Evolutionary conservation across 2,329 filamentous ascomycete genomes (phyloP), one percentile per base, ranked within the genome.

Genomic region (Xylariaceae sp.): DNA sequence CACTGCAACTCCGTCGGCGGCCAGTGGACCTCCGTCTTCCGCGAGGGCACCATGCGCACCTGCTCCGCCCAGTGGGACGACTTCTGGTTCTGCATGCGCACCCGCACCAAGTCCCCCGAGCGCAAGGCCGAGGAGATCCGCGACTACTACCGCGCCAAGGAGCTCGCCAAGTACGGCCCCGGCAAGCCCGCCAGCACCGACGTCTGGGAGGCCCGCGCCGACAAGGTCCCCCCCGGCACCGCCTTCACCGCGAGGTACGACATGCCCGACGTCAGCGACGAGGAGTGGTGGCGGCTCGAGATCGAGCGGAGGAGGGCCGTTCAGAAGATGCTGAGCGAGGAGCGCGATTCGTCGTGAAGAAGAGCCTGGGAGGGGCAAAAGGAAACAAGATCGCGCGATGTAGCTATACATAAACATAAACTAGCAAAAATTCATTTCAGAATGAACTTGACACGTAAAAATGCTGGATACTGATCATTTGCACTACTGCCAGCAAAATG

Each of bases 21-120:
- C 1, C 90, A 97, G 64, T 95, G 90, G 73, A 89, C 87, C 57
- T 82, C 89, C 57, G 78, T 97, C 29, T 98, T 97, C 73, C 85
- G 93, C 30, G 84, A 89, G 60, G 93, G 93, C 47, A 69, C 73
- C 32, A 70, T 95, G 57, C 79, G 84, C 34, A 75, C 78, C 3
- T 98, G 93, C 73, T 79, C 74, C 47, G 85, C 94, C 52, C 83
- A 89, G 49, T 96, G 91, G 89, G 78, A 84, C 47, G 87, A 95
- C 64, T 97, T 95, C 66, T 95, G 90, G 87, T 91, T 96, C 69
- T 98, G 93, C 73, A 96, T 97, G 90, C 83, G 87, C 50, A 83
- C 82, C 29, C 82, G 85, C 56, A 74, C 76, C 2, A 81, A 81
- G 57, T 64, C 73, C 1, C 75, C 78, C 18, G 66, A 73, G 33